A percentile compares a stretch with the other conserved stretches of the same genome.
phyloP scores from a whole-genome alignment of 345 rosid species.

The Raphanus sativus region DNA sequence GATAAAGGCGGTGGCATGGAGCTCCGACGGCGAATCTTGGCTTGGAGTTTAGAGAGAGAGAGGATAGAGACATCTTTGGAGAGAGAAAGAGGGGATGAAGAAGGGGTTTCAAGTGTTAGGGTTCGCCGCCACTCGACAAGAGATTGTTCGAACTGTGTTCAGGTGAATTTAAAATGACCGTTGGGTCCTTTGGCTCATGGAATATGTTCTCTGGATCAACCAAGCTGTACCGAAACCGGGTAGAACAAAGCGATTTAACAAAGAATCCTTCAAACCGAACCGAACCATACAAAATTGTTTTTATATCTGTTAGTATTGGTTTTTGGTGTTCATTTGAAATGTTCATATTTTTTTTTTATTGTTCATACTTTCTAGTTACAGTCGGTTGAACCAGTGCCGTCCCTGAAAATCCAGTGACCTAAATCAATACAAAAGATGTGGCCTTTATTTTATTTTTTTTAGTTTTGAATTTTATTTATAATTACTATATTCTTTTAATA shows the following conservation, averaged over 20 bases:
- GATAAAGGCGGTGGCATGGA: conserved; percentile 21
- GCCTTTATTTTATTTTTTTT: no score
- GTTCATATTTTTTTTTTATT: no score
- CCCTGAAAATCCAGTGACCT: no score
- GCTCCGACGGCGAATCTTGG: conserved; percentile 30
- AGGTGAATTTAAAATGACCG: not conserved
- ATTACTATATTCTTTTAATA: no score
- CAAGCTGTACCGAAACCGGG: conserved; percentile 5
- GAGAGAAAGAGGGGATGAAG: not conserved
- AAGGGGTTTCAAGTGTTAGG: conserved; percentile 19
- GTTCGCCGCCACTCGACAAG: conserved; percentile 33
- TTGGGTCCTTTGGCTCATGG: conserved; percentile 17
- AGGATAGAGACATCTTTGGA: conserved; percentile 41
- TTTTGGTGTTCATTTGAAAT: no score
- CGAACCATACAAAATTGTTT: not conserved
- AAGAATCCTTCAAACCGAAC: not conserved
- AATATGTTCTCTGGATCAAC: not conserved
- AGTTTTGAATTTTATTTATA: no score
- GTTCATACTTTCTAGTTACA: not conserved
- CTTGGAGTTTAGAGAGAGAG: conserved; percentile 38
- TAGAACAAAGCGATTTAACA: not conserved
- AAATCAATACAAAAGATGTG: no score
- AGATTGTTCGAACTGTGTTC: conserved; percentile 31
- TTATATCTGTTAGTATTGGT: no score
- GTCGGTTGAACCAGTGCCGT: no score